A percentile compares a stretch with the other conserved stretches of the same genome.
These are phyloP conservation scores for Ceratobasidium sp. DNA, from an alignment of 1,284 basidiomycete genomes.

Conservation along the genomic window DNA sequence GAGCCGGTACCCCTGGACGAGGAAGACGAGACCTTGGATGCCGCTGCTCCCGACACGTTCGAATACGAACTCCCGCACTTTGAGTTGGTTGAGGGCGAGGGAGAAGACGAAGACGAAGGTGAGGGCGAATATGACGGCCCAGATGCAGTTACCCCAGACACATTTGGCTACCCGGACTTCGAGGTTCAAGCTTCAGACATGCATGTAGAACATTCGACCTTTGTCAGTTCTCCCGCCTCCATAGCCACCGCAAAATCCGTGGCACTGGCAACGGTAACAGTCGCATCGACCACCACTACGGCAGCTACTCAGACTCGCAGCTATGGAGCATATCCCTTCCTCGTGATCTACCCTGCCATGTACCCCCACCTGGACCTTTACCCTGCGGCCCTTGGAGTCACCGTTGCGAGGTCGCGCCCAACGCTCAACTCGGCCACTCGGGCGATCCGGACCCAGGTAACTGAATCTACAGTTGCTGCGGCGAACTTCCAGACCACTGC, in stretches of 20 bases:
- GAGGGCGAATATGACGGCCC: conserved; percentile 2
- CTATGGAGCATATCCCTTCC: conserved; percentile 58
- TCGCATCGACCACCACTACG: not conserved
- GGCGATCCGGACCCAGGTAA: not conserved
- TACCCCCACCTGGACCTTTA: conserved; percentile 58
- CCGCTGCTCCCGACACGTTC: not conserved
- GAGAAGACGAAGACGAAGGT: conserved; percentile 1
- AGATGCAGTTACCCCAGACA: conserved; percentile 1
- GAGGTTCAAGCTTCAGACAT: conserved; percentile 2
- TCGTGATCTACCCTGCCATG: conserved; percentile 56
- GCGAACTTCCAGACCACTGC: not conserved
- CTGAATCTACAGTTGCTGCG: too few relatives aligned
- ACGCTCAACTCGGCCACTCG: not conserved
- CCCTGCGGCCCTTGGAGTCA: conserved; percentile 25
- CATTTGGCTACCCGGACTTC: conserved; percentile 39
- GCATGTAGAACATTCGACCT: not conserved
- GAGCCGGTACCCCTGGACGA: not conserved
- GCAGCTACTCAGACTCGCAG: not conserved
- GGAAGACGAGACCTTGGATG: not conserved
- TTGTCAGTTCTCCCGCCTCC: not conserved
- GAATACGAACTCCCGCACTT: conserved; percentile 12
- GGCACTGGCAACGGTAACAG: not conserved
- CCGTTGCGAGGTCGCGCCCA: not conserved
- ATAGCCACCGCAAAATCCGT: not conserved
- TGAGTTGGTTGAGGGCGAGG: conserved; percentile 11